Percentiles rank a stretch among this genome's conserved stretches.
These are phyloP conservation scores for Rhynchosporium graminicola DNA, from an alignment of 2,329 filamentous ascomycete species.

Conservation along the genomic window DNA sequence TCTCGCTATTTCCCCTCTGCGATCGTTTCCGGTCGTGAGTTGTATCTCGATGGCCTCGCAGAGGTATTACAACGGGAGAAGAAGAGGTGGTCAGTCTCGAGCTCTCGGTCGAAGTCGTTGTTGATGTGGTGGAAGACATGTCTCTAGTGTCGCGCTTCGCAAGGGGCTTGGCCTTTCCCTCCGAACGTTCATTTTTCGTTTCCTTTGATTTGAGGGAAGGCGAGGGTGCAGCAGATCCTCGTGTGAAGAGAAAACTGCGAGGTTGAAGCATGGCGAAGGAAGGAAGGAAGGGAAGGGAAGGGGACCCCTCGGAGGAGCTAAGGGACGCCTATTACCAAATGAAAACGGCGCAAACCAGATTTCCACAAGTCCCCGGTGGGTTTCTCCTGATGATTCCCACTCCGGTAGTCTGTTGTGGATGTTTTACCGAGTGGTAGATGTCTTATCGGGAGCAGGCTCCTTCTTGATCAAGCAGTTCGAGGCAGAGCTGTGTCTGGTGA, in stretches of 20 bases:
- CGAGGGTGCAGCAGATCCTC: slow-evolving; percentile 17
- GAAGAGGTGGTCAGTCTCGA: slow-evolving; percentile 33
- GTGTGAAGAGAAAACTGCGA: slow-evolving; percentile 35
- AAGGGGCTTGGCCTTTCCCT: slow-evolving; percentile 22
- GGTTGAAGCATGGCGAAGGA: slow-evolving; percentile 33
- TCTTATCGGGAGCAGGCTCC: slow-evolving; percentile 15
- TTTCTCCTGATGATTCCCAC: background rate
- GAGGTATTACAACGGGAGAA: slow-evolving; percentile 39
- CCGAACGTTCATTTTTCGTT: slow-evolving; percentile 26
- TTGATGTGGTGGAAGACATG: slow-evolving; percentile 19
- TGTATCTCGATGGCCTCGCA: slow-evolving; percentile 31
- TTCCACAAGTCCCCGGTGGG: background rate
- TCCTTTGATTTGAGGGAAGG: slow-evolving; percentile 20
- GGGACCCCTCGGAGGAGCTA: background rate
- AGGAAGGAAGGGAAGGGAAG: slow-evolving; percentile 2
- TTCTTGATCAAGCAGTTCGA: slow-evolving; percentile 17
- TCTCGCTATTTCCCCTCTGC: slow-evolving; percentile 28
- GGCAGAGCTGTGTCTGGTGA: slow-evolving; percentile 18
- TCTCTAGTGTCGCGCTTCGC: slow-evolving; percentile 18
- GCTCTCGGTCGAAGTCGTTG: slow-evolving; percentile 18
- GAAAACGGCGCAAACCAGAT: slow-evolving; percentile 5
- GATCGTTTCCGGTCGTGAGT: slow-evolving; percentile 30
- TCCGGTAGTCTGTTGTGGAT: slow-evolving; percentile 6
- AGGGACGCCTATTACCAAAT: slow-evolving; percentile 18
- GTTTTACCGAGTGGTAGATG: background rate